Percentiles rank a stretch among this genome's conserved stretches.
Evolutionary conservation across 768 basidiomycete genomes (phyloP).

Genomic region (Tylopilus sp.): DNA sequence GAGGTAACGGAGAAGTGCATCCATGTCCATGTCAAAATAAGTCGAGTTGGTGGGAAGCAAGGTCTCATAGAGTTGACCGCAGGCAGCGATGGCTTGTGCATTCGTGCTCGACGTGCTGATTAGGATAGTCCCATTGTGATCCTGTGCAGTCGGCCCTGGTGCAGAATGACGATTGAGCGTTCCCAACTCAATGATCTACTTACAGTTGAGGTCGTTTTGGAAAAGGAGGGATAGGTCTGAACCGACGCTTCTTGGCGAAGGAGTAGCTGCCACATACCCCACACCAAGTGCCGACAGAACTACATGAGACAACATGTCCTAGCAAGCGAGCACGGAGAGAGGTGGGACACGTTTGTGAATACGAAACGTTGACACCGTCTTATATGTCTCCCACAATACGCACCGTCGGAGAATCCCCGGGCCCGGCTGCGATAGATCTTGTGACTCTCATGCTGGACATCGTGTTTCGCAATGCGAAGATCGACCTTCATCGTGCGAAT

Average conservation of each 20-base stretch:
- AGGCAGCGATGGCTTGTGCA: constrained; percentile 3
- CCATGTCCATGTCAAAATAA: constrained; percentile 11
- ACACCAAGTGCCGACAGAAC: background rate
- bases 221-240: constrained; percentile 9
- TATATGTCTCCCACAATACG: too few species aligned
- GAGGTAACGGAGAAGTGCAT: constrained; percentile 5
- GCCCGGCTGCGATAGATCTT: too few species aligned
- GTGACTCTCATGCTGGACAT: too few species aligned
- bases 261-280: background rate
- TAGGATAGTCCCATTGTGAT: constrained; percentile 5
- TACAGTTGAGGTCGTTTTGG: constrained; percentile 13
- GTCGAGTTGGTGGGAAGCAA: constrained; percentile 7
- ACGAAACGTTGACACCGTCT: too few species aligned
- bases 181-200: background rate
- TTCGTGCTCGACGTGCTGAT: constrained; percentile 2
- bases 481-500: background rate
- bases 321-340: background rate
- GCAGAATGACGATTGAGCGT: background rate
- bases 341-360: too few species aligned
- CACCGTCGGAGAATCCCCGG: too few species aligned
- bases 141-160: constrained; percentile 5
- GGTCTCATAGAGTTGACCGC: constrained; percentile 5
- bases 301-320: background rate
- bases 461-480: too few species aligned
- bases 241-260: constrained; percentile 1